Base-by-base conservation (phyloP, 441 rosid species). In the Erodium trifolium region DNA sequence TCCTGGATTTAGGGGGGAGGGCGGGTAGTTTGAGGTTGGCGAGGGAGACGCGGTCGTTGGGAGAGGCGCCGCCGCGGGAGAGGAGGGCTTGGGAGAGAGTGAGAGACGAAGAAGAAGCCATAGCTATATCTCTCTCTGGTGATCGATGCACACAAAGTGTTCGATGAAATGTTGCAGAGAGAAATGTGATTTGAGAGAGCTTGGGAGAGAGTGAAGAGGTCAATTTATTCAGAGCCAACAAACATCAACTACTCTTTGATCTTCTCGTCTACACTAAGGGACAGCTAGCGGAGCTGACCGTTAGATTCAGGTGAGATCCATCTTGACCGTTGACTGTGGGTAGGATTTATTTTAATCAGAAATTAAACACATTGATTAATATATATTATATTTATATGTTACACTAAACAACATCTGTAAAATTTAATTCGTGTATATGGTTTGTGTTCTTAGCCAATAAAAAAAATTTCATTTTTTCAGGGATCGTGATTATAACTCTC, bases 11-110 rank as follows among this genome's bases (percentile, higher is more conserved):
- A 14, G 60, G 14, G 18, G 60, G 7, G 18, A 16, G 1, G 19
- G 60, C 18, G 16, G 60, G 4, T 72, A 41, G 12, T 57, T 69
- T 63, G 47, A 13, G n/a, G 75, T 67, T 2, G 55, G 77, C n/a
- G 62, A 66, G 72, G 68, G 73, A 78, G 63, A 73, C 16, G 68
- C 78, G 53, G 73, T 76, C 68, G 51, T 85, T 29, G 49, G 67
- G 10, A 35, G 73, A 55, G 18, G 81, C 75, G 72, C 89, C 82
- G 27, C 91, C 37, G 37, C 37, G 85, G 31, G 89, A 82, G 35
- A 89, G 70, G 69, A 93, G 85, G 66, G 92, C 88, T 66, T 93
- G 98, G 4, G 96, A 87, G 43, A 90, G 90, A 41, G 89, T 79
- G 16, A 86, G 81, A 64, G 98, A 90, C 5, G 60, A 53, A 1